These are phyloP conservation scores for Neonothopanus nambi DNA, from an alignment of 1,284 basidiomycete genomes.

Conservation along the genomic window DNA sequence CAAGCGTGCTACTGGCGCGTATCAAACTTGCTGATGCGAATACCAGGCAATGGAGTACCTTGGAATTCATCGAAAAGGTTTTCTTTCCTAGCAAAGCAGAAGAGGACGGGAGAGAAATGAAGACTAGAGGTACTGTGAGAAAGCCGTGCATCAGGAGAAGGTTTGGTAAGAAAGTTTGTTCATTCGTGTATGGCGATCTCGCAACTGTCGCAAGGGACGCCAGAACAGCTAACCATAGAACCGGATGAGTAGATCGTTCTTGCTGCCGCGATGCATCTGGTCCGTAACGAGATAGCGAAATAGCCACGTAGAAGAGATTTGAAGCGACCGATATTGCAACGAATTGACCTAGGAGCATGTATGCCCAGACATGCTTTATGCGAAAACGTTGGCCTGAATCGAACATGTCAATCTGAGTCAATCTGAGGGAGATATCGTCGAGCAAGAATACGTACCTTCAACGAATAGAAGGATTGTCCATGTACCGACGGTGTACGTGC, in stretches of 20 bases:
- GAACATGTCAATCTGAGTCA: neutral
- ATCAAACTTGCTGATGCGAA: slow-evolving; percentile 36
- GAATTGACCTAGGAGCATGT: slow-evolving; percentile 75
- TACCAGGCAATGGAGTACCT: slow-evolving; percentile 41
- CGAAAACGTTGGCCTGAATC: slow-evolving; percentile 41
- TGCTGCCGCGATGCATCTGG: slow-evolving; percentile 6
- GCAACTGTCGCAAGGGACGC: slow-evolving; percentile 50
- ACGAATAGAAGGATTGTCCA: slow-evolving; percentile 61
- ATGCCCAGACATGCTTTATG: slow-evolving; percentile 64
- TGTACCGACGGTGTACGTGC: slow-evolving; percentile 64
- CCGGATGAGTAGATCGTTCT: slow-evolving; percentile 20
- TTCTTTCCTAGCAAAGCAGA: neutral
- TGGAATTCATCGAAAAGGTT: slow-evolving; percentile 23
- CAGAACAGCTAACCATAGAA: slow-evolving; percentile 47
- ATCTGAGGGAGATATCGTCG: neutral
- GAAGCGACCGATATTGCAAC: slow-evolving; percentile 74
- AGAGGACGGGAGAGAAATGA: slow-evolving; percentile 13
- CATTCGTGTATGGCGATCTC: slow-evolving; percentile 49
- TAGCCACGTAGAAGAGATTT: slow-evolving; percentile 65
- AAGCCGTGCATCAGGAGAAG: slow-evolving; percentile 66
- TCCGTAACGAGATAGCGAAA: slow-evolving; percentile 39
- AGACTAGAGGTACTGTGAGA: slow-evolving; percentile 54
- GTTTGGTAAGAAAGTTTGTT: slow-evolving; percentile 55
- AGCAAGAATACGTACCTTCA: slow-evolving; percentile 45
- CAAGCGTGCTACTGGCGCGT: slow-evolving; percentile 38